These are phyloP conservation scores for Melaleuca alternifolia DNA, from an alignment of 345 rosid species.

Conservation along the genomic window DNA sequence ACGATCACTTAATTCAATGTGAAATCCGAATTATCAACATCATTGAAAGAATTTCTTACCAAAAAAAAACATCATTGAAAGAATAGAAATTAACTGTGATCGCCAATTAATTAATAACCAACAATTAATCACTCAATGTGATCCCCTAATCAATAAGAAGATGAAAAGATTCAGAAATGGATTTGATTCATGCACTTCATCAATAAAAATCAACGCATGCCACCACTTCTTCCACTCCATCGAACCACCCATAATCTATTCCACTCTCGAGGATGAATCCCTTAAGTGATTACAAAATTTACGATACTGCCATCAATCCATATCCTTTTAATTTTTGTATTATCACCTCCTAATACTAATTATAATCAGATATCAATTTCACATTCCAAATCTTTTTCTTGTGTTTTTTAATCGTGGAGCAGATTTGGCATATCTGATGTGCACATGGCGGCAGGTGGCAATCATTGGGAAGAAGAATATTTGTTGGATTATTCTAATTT, in stretches of 20 bases:
- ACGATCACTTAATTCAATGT: not conserved
- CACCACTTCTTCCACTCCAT: not conserved
- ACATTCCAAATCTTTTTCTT: not conserved
- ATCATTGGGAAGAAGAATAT: conserved; percentile 2
- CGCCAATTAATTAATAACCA: not conserved
- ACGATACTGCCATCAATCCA: not conserved
- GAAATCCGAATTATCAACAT: not conserved
- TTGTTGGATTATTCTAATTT: not conserved
- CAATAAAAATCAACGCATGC: not conserved
- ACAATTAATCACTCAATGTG: not conserved
- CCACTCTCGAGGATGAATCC: not conserved
- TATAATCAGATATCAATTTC: not conserved
- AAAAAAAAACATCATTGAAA: not conserved
- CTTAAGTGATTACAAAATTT: not conserved
- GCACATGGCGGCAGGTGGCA: conserved; percentile 2
- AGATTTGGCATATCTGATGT: not conserved
- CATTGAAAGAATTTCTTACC: too few species aligned
- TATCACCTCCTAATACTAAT: not conserved
- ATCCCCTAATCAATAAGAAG: not conserved
- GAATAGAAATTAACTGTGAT: not conserved
- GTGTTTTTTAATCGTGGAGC: not conserved
- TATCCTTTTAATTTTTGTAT: not conserved
- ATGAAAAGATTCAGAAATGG: not conserved
- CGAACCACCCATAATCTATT: not conserved
- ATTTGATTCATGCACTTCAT: not conserved